Percentiles rank a stretch among this genome's conserved stretches.
Conservation (phyloP, 2,329 filamentous ascomycete species). For the Colletotrichum tropicicola region DNA sequence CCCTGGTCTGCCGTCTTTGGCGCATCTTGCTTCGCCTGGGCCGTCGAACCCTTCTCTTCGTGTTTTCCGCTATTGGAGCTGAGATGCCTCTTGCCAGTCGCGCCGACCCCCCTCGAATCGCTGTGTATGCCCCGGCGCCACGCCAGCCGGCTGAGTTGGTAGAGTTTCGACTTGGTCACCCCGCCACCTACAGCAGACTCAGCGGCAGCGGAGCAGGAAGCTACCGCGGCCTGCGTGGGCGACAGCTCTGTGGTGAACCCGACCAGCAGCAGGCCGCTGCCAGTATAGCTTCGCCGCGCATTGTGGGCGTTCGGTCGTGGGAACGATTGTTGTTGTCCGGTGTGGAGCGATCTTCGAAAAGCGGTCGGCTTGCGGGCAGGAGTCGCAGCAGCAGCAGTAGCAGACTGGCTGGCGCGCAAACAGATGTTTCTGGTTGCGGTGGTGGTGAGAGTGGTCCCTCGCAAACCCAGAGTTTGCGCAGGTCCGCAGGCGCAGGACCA, state of each 20-base stretch:
- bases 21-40: slow-evolving; percentile 9
- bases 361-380: background rate
- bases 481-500: slow-evolving; percentile 37
- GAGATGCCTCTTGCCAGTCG: slow-evolving; percentile 41
- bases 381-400: background rate
- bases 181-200: slow-evolving; percentile 43
- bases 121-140: slow-evolving; percentile 46
- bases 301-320: slow-evolving; percentile 38
- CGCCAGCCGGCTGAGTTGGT: slow-evolving; percentile 45
- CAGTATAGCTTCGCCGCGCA: slow-evolving; percentile 61
- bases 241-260: slow-evolving; percentile 50
- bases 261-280: slow-evolving; percentile 62
- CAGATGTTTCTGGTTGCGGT: slow-evolving; percentile 1
- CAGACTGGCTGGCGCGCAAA: slow-evolving; percentile 5
- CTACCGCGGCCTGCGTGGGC: slow-evolving; percentile 47
- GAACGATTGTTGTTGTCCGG: slow-evolving; percentile 13
- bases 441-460: slow-evolving; percentile 12
- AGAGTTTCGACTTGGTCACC: slow-evolving; percentile 40
- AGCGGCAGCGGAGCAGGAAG: slow-evolving; percentile 48
- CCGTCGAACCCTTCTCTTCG: slow-evolving; percentile 22
- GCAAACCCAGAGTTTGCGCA: slow-evolving; percentile 27
- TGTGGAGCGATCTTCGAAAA: slow-evolving; percentile 20
- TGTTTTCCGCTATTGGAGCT: slow-evolving; percentile 37
- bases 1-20: slow-evolving; percentile 26
- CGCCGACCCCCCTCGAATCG: slow-evolving; percentile 32